A percentile compares a stretch with the other conserved stretches of the same genome.
Conservation (phyloP, 495 filamentous ascomycete genomes). For the Hyphodiscus hymeniophilus region DNA sequence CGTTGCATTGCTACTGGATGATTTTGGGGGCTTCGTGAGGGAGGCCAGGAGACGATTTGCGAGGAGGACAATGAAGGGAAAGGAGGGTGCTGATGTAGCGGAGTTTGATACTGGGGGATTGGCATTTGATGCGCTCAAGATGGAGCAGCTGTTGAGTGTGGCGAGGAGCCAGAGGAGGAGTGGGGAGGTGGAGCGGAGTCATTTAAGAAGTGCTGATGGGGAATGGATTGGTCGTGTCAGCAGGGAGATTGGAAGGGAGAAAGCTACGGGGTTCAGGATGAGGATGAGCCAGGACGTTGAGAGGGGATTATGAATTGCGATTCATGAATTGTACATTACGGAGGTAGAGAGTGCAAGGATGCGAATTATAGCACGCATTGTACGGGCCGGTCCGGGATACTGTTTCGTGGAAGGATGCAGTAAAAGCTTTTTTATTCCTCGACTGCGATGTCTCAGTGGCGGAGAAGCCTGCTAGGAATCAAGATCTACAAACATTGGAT, state of each 20-base stretch:
- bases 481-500: too few species aligned
- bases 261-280: slow-evolving; percentile 20
- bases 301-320: slow-evolving; percentile 7
- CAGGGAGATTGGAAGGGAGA: slow-evolving; percentile 6
- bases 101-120: not conserved
- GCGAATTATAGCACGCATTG: too few species aligned
- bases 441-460: too few species aligned
- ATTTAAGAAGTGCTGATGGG: slow-evolving; percentile 17
- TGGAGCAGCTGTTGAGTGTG: slow-evolving; percentile 14
- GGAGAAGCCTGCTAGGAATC: too few species aligned
- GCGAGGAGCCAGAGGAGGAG: slow-evolving; percentile 15
- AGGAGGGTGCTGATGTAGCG: not conserved
- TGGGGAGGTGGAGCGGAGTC: slow-evolving; percentile 16
- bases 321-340: not conserved
- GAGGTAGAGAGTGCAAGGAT: too few species aligned
- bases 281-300: slow-evolving; percentile 16
- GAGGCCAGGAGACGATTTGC: slow-evolving; percentile 2
- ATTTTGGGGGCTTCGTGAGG: slow-evolving; percentile 36
- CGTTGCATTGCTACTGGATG: slow-evolving; percentile 49
- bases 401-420: too few species aligned
- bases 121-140: slow-evolving; percentile 5
- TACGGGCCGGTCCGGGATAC: too few species aligned
- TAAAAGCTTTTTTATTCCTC: too few species aligned
- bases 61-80: not conserved
- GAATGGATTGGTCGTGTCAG: slow-evolving; percentile 15